Conservation (phyloP, 495 filamentous ascomycete species). For the Geopyxis carbonaria region DNA sequence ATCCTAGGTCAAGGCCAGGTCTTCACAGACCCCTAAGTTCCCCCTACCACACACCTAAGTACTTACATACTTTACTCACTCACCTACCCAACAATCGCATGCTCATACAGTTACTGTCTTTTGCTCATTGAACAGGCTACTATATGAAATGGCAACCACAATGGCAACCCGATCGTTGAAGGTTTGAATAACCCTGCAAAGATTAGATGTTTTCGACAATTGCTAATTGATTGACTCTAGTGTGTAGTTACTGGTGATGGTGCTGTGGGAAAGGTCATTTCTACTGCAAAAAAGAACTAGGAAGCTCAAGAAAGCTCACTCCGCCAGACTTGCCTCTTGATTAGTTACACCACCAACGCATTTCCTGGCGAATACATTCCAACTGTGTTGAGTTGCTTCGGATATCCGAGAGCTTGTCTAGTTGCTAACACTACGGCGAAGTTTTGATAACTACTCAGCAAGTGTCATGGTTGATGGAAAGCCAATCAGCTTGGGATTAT, state of each 20-base stretch:
- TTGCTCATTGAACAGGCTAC: no score
- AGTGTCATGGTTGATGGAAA: constrained; percentile 97
- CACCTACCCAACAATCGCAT: no score
- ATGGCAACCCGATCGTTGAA: constrained; percentile 62
- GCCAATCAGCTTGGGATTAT: constrained; percentile 88
- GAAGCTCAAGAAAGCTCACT: constrained; percentile 17
- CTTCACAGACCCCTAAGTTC: no score
- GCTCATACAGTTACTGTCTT: no score
- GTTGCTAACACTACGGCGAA: constrained; percentile 27
- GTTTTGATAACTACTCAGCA: constrained; percentile 98
- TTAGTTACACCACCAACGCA: constrained; percentile 97
- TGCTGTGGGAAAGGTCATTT: constrained; percentile 82
- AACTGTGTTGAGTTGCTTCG: constrained; percentile 94
- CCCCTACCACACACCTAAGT: no score
- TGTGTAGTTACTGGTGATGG: constrained; percentile 98
- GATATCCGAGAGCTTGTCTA: constrained; percentile 7
- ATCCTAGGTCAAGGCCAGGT: no score
- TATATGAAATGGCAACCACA: no score
- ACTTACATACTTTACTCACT: no score
- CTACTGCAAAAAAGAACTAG: constrained; percentile 5
- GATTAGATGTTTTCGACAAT: constrained; percentile 22
- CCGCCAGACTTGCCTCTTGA: constrained; percentile 88
- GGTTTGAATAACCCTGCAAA: constrained; percentile 29
- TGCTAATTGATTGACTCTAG: constrained; percentile 30
- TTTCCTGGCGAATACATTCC: constrained; percentile 99